phyloP scores from a whole-genome alignment of 139 green algal species.

The Tetraselmis chui region DNA sequence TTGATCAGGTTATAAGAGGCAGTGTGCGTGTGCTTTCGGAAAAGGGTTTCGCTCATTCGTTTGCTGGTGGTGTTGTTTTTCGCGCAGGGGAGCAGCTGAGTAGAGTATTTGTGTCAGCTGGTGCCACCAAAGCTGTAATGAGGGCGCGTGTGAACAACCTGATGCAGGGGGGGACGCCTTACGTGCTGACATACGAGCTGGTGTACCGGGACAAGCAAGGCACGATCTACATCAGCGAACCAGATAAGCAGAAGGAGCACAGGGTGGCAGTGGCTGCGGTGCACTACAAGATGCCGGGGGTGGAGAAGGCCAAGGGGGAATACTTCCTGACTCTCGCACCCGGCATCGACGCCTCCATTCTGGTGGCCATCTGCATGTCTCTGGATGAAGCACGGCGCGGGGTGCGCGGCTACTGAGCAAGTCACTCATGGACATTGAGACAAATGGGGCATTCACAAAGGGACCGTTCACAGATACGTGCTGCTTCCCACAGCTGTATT shows the following conservation, averaged over 20 bases:
- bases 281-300: not conserved
- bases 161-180: not conserved
- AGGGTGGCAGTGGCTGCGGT: not conserved
- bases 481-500: too few relatives aligned
- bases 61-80: too few relatives aligned
- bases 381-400: not conserved
- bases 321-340: not conserved
- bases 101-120: not conserved
- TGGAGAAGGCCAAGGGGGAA: not conserved
- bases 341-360: not conserved
- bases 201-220: not conserved
- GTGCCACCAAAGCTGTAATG: not conserved
- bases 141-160: not conserved
- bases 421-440: not conserved
- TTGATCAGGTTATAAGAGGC: too few relatives aligned
- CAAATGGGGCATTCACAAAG: too few relatives aligned
- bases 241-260: not conserved
- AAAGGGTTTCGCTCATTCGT: too few relatives aligned
- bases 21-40: too few relatives aligned
- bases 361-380: not conserved
- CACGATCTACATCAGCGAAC: not conserved
- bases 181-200: not conserved
- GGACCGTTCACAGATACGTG: too few relatives aligned
- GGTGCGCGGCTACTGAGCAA: not conserved
- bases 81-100: not conserved